A percentile compares a stretch with the other conserved stretches of the same genome.
Evolutionary conservation across 768 basidiomycete species (phyloP).

Genomic region (Boletus rubropictus): DNA sequence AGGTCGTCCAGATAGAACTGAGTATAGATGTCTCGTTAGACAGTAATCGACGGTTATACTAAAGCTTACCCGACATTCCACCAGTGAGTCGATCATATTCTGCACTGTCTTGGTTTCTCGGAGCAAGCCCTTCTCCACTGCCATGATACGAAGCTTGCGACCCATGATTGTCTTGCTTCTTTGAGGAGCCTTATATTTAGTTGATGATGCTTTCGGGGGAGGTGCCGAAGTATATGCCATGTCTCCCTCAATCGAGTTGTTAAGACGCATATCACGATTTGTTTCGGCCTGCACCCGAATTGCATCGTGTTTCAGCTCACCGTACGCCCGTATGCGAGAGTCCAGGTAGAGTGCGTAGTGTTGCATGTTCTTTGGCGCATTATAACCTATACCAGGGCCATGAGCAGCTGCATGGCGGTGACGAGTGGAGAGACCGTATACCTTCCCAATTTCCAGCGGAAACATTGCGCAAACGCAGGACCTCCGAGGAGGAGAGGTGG

Average conservation of each 20-base stretch:
- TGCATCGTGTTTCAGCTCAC: constrained; percentile 89
- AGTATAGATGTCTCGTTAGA: neutral
- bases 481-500: constrained; percentile 75
- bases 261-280: constrained; percentile 74
- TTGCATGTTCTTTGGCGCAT: constrained; percentile 79
- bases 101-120: constrained; percentile 91
- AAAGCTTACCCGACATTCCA: constrained; percentile 76
- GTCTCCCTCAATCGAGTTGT: constrained; percentile 62
- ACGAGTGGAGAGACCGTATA: constrained; percentile 28
- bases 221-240: constrained; percentile 29
- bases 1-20: constrained; percentile 94
- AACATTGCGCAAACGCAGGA: constrained; percentile 78
- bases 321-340: constrained; percentile 79
- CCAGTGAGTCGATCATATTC: constrained; percentile 78
- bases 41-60: neutral
- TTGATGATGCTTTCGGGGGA: constrained; percentile 28
- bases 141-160: constrained; percentile 81
- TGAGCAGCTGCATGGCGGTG: neutral
- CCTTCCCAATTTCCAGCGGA: constrained; percentile 85
- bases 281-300: constrained; percentile 90
- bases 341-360: constrained; percentile 88
- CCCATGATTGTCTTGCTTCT: constrained; percentile 77
- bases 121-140: constrained; percentile 92
- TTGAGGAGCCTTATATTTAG: constrained; percentile 34
- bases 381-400: constrained; percentile 53